Conservation (phyloP, 2,329 filamentous ascomycete species). For the Emericellopsis cladophorae region DNA sequence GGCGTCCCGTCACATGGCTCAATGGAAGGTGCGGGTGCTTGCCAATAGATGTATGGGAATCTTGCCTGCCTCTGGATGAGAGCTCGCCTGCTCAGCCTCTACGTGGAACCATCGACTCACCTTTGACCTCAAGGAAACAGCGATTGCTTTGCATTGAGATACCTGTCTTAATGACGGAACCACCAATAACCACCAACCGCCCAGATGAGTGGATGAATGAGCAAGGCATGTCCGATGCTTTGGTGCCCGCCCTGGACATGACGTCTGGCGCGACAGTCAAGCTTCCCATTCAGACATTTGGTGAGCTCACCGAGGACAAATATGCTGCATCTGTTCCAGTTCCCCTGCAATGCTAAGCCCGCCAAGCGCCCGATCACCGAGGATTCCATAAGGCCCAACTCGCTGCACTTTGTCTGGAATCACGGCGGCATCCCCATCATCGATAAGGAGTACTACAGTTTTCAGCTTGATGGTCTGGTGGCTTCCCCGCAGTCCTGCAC, state of each 20-base stretch:
- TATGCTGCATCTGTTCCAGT: conserved; percentile 50
- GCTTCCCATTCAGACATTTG: conserved; percentile 13
- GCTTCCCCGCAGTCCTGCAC: conserved; percentile 43
- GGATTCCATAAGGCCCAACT: conserved; percentile 48
- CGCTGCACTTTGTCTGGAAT: conserved; percentile 47
- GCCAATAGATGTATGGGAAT: too few species aligned
- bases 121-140: too few species aligned
- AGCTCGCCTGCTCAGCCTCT: too few species aligned
- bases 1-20: too few species aligned
- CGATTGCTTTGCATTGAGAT: too few species aligned
- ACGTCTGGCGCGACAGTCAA: conserved; percentile 20
- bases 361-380: conserved; percentile 42
- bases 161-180: too few species aligned
- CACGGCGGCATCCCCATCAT: conserved; percentile 61
- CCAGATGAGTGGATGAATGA: conserved; percentile 42
- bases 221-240: conserved; percentile 32
- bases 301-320: conserved; percentile 28
- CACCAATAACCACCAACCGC: conserved; percentile 8
- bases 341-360: conserved; percentile 52
- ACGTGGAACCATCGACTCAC: too few species aligned
- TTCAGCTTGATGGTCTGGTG: conserved; percentile 48
- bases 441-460: conserved; percentile 36
- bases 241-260: conserved; percentile 33
- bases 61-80: too few species aligned
- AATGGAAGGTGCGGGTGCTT: too few species aligned